Evolutionary conservation across 441 rosid species (phyloP).

Genomic region (Jatropha multifida): DNA sequence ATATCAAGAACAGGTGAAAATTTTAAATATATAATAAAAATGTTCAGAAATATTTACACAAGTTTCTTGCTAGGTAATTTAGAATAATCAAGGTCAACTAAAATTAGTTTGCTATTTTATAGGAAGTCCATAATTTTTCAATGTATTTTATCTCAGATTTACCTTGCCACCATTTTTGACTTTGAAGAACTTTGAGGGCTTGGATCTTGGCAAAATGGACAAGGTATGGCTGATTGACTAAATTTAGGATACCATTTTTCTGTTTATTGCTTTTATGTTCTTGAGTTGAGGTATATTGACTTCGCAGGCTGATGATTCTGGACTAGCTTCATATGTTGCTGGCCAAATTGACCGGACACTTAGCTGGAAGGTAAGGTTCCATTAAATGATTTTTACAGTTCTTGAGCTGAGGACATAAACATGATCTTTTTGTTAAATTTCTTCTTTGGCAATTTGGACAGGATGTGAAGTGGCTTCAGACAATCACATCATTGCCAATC

Average conservation of each 20-base stretch:
- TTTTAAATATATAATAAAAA: background rate
- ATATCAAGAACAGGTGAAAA: slow-evolving; percentile 86
- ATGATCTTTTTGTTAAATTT: background rate
- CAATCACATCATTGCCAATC: slow-evolving; percentile 86
- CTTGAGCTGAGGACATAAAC: background rate
- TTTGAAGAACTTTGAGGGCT: slow-evolving; percentile 86
- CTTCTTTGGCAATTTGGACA: slow-evolving; percentile 22
- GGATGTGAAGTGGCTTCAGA: slow-evolving; percentile 94
- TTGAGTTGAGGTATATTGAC: slow-evolving; percentile 11
- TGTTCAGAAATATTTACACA: background rate
- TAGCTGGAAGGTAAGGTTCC: slow-evolving; percentile 69
- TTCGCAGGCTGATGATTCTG: slow-evolving; percentile 77
- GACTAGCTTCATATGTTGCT: slow-evolving; percentile 86
- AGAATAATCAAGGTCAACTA: background rate
- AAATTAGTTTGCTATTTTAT: background rate
- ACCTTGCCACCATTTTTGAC: slow-evolving; percentile 66
- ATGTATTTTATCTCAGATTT: slow-evolving; percentile 47
- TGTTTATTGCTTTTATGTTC: background rate
- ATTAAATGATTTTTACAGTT: background rate
- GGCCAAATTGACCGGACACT: slow-evolving; percentile 81
- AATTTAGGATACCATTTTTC: background rate
- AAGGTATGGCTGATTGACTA: slow-evolving; percentile 39
- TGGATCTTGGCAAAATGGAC: slow-evolving; percentile 73
- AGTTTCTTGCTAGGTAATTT: too few relatives aligned
- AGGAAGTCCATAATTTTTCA: slow-evolving; percentile 1